These are phyloP conservation scores for Penicillium capsulatum DNA, from an alignment of 2,329 filamentous ascomycete genomes.

Conservation along the genomic window DNA sequence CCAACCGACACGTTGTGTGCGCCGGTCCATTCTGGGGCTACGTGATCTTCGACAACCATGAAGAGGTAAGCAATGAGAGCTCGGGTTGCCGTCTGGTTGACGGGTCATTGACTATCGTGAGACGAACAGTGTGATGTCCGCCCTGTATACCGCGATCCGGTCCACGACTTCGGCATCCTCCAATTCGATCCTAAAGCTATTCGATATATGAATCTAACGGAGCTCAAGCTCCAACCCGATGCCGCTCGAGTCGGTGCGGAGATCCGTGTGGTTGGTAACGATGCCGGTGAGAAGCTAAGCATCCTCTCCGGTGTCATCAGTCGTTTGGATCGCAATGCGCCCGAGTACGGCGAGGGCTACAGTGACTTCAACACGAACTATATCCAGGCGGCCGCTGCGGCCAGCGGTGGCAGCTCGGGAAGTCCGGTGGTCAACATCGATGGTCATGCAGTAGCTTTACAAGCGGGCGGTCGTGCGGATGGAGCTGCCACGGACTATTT, in stretches of 20 bases:
- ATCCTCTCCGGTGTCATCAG: conserved; percentile 97
- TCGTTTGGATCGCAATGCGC: conserved; percentile 90
- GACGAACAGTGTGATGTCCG: conserved; percentile 77
- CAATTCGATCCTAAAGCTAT: conserved; percentile 93
- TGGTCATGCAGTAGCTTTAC: conserved; percentile 83
- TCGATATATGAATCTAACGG: conserved; percentile 90
- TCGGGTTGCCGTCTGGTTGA: not conserved
- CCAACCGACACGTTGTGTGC: conserved; percentile 89
- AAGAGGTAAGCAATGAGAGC: conserved; percentile 53
- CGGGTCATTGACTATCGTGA: not conserved
- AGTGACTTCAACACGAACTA: conserved; percentile 97
- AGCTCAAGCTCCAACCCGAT: conserved; percentile 76
- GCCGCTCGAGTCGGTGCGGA: conserved; percentile 83
- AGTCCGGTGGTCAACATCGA: conserved; percentile 96
- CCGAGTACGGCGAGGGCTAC: conserved; percentile 96
- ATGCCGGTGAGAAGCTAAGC: conserved; percentile 96
- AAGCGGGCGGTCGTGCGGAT: conserved; percentile 89
- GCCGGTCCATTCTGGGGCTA: conserved; percentile 97
- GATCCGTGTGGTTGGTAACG: conserved; percentile 95
- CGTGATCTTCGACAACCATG: conserved; percentile 97
- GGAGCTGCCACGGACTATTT: conserved; percentile 98
- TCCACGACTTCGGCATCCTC: conserved; percentile 96
- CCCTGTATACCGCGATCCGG: conserved; percentile 94
- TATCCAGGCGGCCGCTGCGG: conserved; percentile 95
- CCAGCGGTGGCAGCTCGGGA: conserved; percentile 95